Percentiles rank a stretch among this genome's conserved stretches.
These are phyloP conservation scores for Hypoxylon lienhwacheense DNA, from an alignment of 495 filamentous ascomycete genomes.

Conservation along the genomic window DNA sequence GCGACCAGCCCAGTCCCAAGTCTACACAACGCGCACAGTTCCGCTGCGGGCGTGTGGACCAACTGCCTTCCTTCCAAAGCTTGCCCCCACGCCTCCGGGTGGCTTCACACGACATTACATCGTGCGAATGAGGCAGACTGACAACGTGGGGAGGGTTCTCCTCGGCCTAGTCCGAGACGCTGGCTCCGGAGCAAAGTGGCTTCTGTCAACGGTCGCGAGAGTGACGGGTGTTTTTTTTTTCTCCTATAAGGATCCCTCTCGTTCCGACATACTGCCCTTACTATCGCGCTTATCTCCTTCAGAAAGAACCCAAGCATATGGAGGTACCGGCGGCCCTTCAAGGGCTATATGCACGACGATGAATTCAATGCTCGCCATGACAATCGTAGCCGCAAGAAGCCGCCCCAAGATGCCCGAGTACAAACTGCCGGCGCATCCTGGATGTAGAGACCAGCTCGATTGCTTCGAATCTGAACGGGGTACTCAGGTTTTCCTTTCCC, in stretches of 20 bases:
- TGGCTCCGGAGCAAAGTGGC: slow-evolving; percentile 58
- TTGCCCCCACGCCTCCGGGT: slow-evolving; percentile 37
- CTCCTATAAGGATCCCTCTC: neutral
- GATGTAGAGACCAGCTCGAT: slow-evolving; percentile 29
- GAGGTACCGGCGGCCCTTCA: slow-evolving; percentile 22
- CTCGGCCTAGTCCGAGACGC: slow-evolving; percentile 57
- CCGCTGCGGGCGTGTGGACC: slow-evolving; percentile 5
- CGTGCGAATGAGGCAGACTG: slow-evolving; percentile 31
- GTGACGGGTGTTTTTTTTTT: slow-evolving; percentile 1
- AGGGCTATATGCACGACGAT: neutral
- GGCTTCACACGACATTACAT: slow-evolving; percentile 17
- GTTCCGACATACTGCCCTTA: slow-evolving; percentile 50
- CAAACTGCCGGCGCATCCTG: slow-evolving; percentile 16
- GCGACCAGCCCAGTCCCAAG: slow-evolving; percentile 51
- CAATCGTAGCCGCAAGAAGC: neutral
- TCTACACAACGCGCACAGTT: slow-evolving; percentile 11
- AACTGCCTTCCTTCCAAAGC: slow-evolving; percentile 31
- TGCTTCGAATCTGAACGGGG: slow-evolving; percentile 18
- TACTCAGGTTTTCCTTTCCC: slow-evolving; percentile 27
- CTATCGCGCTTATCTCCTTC: slow-evolving; percentile 61
- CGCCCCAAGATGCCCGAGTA: slow-evolving; percentile 21
- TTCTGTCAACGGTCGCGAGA: slow-evolving; percentile 39
- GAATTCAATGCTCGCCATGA: neutral
- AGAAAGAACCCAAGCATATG: slow-evolving; percentile 50
- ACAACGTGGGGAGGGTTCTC: slow-evolving; percentile 41